Base-by-base conservation (phyloP, 768 basidiomycete genomes). In the Boletellus sp. region DNA sequence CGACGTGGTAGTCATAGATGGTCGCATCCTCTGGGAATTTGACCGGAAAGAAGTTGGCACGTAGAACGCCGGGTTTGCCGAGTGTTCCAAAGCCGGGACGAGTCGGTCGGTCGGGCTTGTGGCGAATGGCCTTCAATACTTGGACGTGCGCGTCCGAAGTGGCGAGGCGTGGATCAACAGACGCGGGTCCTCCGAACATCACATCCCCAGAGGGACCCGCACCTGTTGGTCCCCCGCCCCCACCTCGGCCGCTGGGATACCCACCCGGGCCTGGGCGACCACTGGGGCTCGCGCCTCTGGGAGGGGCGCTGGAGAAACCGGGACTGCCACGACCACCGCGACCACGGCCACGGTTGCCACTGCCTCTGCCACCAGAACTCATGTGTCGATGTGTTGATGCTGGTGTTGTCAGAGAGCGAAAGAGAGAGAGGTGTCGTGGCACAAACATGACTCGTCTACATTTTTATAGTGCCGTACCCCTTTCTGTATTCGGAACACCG, bases 41-140 rank as follows among this genome's bases (percentile, higher is more conserved):
- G 46, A 78, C 58, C 0, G 78, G 53, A 55, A 81, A 80, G 59
- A 79, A 79, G 50, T 80, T 80, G 34, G 78, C 62, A 1, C 80
- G 74, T 8, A 81, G 59, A 20, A 67, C 72, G 47, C 75, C 69
- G 20, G 58, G 4, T 5, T 45, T 65, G 8, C 79, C 78, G 7
- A 58, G 53, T 1, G 65, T 72, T 9, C 78, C 78, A 42, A 69
- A 78, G n/a, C 67, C 70, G 7, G 78, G 78, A 4, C 78, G 74
- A 16, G 65, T 59, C 4, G 80, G 80, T 11, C 75, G 70, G 4
- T 65, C 61, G 10, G 73, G 47, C 19, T 63, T 60, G 36, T 75
- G 36, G 0, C 61, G 51, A 2, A 69, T 55, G 1, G 65, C 59
- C 15, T 57, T 63, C 44, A 74, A 65, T 0, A 60, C 54, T 8